phyloP scores from a whole-genome alignment of 495 filamentous ascomycete genomes.

The Viridothelium virens region DNA sequence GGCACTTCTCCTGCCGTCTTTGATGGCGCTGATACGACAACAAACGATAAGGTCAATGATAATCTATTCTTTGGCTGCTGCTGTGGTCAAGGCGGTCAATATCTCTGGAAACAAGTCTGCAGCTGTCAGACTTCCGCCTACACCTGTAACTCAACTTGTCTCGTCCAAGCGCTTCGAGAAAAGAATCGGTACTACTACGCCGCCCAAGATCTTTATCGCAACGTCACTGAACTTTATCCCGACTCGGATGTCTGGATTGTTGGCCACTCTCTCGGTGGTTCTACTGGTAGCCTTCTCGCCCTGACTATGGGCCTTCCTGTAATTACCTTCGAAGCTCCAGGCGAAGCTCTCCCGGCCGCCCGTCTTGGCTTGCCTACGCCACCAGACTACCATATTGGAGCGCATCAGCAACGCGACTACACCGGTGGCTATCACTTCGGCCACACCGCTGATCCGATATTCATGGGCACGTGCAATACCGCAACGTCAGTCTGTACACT shows the following conservation, averaged over 20 bases:
- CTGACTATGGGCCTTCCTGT: constrained; percentile 83
- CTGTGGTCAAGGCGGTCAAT: constrained; percentile 81
- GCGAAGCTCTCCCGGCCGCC: constrained; percentile 77
- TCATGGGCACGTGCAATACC: constrained; percentile 87
- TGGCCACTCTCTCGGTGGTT: constrained; percentile 85
- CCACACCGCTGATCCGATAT: constrained; percentile 91
- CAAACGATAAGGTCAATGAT: constrained; percentile 95
- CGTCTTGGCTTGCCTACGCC: constrained; percentile 82
- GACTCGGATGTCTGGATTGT: constrained; percentile 76
- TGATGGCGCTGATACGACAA: constrained; percentile 89
- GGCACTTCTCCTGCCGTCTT: constrained; percentile 65
- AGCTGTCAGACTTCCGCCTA: constrained; percentile 79
- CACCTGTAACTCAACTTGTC: constrained; percentile 84
- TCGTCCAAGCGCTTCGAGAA: constrained; percentile 61
- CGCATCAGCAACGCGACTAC: constrained; percentile 59
- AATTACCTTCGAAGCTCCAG: constrained; percentile 83
- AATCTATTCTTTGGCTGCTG: constrained; percentile 98
- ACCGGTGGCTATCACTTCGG: constrained; percentile 90
- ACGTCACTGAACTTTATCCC: constrained; percentile 85
- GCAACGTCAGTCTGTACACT: constrained; percentile 80
- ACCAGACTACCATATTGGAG: constrained; percentile 60
- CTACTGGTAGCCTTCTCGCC: constrained; percentile 75
- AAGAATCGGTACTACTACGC: constrained; percentile 89
- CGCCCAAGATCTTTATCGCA: constrained; percentile 77
- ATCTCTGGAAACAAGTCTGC: constrained; percentile 82